These are phyloP conservation scores for cucumber (Cucumis sativus) DNA, from an alignment of 306 rosid species.

Conservation along the genomic window Cucumber_9930_V3 NC_026658.2:16520501-16521000, in stretches of 20 bases:
- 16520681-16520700: constrained; percentile 75
- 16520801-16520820: not conserved
- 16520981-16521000: not conserved
- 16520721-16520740: constrained; percentile 90
- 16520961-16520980: not conserved
- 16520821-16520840: not conserved
- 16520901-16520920: not conserved
- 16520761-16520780: constrained; percentile 95
- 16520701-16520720: constrained; percentile 99
- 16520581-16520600: constrained; percentile 55
- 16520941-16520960: not conserved
- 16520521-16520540: not conserved
- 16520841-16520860: not conserved
- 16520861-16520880: not conserved
- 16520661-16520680: constrained; percentile 57
- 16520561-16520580: constrained; percentile 69
- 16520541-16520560: not conserved
- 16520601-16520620: not conserved
- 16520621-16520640: constrained; percentile 40
- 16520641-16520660: constrained; percentile 90
- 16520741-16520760: constrained; percentile 94
- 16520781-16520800: constrained; percentile 65
- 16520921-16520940: not conserved
- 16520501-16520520: not conserved
- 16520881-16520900: not conserved